Base-by-base conservation (phyloP, 352 stramenopile species). In the Bremia lactucae region DNA sequence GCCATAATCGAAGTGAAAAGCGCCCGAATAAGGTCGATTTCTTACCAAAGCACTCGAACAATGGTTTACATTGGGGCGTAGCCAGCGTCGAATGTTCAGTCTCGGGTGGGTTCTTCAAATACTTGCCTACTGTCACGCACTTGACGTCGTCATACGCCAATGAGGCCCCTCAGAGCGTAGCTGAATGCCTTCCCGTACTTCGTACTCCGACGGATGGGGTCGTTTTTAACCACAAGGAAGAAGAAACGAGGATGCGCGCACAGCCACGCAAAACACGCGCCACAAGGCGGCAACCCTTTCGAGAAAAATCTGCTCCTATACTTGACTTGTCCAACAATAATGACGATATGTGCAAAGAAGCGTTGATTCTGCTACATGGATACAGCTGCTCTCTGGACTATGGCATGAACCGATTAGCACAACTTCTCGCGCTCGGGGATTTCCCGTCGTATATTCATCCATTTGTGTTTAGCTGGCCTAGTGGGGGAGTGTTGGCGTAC, bases 41-140 rank as follows among this genome's bases (percentile, higher is more conserved):
- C 20, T 65, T 60, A 16, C 72, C 72, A 6, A 73, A 69, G 31
- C 66, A 75, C 43, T 60, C 67, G 4, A 34, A 50, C 0, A 58
- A 65, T 2, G 59, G 56, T 2, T 46, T 79, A 13, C 58, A 73
- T 36, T 94, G 78, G 68, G 84, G 83, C 13, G 77, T 94, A 0
- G 74, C 70, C 1, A 85, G 70, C 26, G 79, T 94, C 7, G 73
- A 87, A 45, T 87, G 73, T 25, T 87, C 73, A 7, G 71, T 87
- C 0, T 82, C 73, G 2, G 73, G 73, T 2, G 71, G 73, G 0
- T 87, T 87, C 38, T 87, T 87, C 50, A 71, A 47, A 19, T 87
- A 83, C 20, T 54, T 87, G 24, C 73, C 73, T 14, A 53, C 52
- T 1, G 73, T 83, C 22, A 59, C 41, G 0, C 71, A 87, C 28